These are phyloP conservation scores for Cyberlindnera mycetangii DNA, from an alignment of 805 yeast species.

Conservation along the genomic window DNA sequence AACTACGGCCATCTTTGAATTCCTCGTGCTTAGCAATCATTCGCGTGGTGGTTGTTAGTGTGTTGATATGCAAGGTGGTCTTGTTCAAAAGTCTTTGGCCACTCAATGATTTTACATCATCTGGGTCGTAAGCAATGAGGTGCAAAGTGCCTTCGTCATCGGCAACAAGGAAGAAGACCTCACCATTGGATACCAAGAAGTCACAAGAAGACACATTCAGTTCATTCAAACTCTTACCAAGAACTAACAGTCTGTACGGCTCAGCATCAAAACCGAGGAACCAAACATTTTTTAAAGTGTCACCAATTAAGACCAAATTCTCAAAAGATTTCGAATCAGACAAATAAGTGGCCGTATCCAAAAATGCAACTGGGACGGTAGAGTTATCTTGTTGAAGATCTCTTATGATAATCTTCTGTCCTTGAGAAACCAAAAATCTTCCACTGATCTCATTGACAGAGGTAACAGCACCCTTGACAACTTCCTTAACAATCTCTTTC, in stretches of 20 bases:
- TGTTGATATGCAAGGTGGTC: slow-evolving; percentile 68
- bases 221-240: slow-evolving; percentile 70
- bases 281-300: slow-evolving; percentile 71
- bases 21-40: slow-evolving; percentile 38
- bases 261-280: slow-evolving; percentile 91
- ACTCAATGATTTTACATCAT: slow-evolving; percentile 75
- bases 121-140: slow-evolving; percentile 85
- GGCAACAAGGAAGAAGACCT: slow-evolving; percentile 61
- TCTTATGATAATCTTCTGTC: slow-evolving; percentile 73
- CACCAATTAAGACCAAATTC: slow-evolving; percentile 78
- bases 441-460: slow-evolving; percentile 79
- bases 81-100: slow-evolving; percentile 74
- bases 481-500: slow-evolving; percentile 69
- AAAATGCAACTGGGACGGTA: slow-evolving; percentile 90
- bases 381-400: slow-evolving; percentile 82
- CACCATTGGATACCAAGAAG: slow-evolving; percentile 68
- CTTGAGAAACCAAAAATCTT: slow-evolving; percentile 78
- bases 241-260: slow-evolving; percentile 78
- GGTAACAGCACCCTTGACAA: slow-evolving; percentile 80
- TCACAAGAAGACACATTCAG: slow-evolving; percentile 72
- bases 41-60: slow-evolving; percentile 52
- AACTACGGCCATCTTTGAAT: slow-evolving; percentile 33
- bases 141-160: slow-evolving; percentile 69
- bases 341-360: slow-evolving; percentile 79
- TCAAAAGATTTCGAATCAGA: slow-evolving; percentile 81